A percentile compares a stretch with the other conserved stretches of the same genome.
phyloP scores from a whole-genome alignment of 257 asterid species.

The Scutellaria barbata region DNA sequence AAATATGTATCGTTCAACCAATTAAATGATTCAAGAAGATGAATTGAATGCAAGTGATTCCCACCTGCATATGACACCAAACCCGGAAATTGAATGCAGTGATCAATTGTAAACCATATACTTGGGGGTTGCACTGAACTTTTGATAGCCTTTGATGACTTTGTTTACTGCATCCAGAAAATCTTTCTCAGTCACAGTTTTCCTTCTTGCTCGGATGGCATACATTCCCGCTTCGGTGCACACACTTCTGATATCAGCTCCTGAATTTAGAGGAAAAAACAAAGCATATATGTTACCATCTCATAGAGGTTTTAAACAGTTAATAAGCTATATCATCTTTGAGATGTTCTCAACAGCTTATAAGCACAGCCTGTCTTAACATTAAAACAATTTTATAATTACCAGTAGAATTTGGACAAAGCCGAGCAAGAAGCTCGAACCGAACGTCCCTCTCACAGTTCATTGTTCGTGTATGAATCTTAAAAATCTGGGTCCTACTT shows the following conservation, averaged over 20 bases:
- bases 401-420: conserved; percentile 91
- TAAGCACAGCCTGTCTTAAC: too few relatives aligned
- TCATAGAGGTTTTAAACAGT: too few relatives aligned
- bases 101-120: conserved; percentile 88
- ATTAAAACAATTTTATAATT: background rate
- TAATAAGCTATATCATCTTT: too few relatives aligned
- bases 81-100: too few relatives aligned
- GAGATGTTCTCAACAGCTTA: too few relatives aligned
- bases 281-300: background rate
- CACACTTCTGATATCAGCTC: conserved; percentile 93
- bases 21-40: too few relatives aligned
- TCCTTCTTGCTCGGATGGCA: conserved; percentile 89
- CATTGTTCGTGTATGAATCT: conserved; percentile 90
- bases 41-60: too few relatives aligned
- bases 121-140: conserved; percentile 94
- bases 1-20: too few relatives aligned
- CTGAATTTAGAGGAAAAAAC: conserved; percentile 40
- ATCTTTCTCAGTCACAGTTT: conserved; percentile 94
- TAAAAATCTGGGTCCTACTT: conserved; percentile 86
- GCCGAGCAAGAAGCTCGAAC: conserved; percentile 86
- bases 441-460: conserved; percentile 87
- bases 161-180: conserved; percentile 94
- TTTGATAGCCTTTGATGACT: conserved; percentile 94
- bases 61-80: background rate
- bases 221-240: conserved; percentile 98